phyloP scores from a whole-genome alignment of 2,329 filamentous ascomycete species.

The Xylaria sp. region DNA sequence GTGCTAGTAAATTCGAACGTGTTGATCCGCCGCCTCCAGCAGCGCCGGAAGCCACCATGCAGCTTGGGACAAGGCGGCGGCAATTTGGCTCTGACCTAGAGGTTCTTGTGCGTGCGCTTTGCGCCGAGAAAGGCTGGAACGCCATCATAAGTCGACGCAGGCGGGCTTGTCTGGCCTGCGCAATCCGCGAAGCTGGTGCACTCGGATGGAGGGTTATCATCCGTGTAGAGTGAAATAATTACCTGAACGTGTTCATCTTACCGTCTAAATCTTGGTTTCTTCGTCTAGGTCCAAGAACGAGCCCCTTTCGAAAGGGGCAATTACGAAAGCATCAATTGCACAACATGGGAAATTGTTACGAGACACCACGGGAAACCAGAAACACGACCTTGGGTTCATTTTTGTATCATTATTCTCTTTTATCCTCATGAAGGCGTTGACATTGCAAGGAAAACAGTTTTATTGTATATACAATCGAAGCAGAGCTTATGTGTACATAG shows the following conservation, averaged over 20 bases:
- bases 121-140: slow-evolving; percentile 79
- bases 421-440: not conserved
- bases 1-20: slow-evolving; percentile 45
- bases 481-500: slow-evolving; percentile 33
- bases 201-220: slow-evolving; percentile 76
- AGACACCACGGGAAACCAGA: slow-evolving; percentile 13
- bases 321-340: slow-evolving; percentile 11
- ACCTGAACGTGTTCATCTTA: not conserved
- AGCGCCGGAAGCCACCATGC: slow-evolving; percentile 61
- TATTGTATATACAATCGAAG: slow-evolving; percentile 23
- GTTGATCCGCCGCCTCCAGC: slow-evolving; percentile 43
- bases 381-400: not conserved
- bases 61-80: slow-evolving; percentile 65
- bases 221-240: slow-evolving; percentile 59
- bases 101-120: slow-evolving; percentile 76
- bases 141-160: slow-evolving; percentile 75
- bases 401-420: not conserved
- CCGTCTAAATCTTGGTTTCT: not conserved
- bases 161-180: slow-evolving; percentile 78
- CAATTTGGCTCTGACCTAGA: slow-evolving; percentile 74
- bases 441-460: not conserved
- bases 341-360: slow-evolving; percentile 22
- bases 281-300: not conserved
- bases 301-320: not conserved
- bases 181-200: slow-evolving; percentile 78